Evolutionary conservation across 192 early-diverging fungal genomes (phyloP), one percentile per base, ranked within the genome.

Genomic region (Rhizophagus sp.): DNA sequence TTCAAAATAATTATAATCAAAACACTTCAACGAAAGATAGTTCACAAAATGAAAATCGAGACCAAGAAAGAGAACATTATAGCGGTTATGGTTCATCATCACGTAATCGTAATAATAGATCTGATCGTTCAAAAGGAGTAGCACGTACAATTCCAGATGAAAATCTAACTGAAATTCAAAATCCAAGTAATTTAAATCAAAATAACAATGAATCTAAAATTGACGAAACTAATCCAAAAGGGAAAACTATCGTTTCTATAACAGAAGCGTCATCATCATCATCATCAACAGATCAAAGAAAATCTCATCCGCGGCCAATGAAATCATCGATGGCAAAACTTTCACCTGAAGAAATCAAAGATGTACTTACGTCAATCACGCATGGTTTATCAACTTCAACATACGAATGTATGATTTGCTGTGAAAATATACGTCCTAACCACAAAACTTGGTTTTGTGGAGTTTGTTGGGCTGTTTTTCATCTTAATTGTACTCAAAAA

Each of bases 391-490:
- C 83, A 24, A 90, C 84, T 44, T 88, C 90, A 15, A 85, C 90
- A 0, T 97, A 97, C 85, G 96, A 99, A 80, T 99, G 97, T 87
- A 96, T 98, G 96, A 92, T 99, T 11, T 99, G 97, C 86, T 97
- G 93, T 88, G 97, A 99, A 86, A 84, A 85, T 24, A 88, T 99
- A 68, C 86, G 89, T 63, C 87, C 84, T 13, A 87, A 87, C 8
- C 89, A 97, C 82, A 85, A 85, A 39, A 90, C 91, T 10, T 99
- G 97, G 97, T 90, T 88, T 63, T 99, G 97, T 87, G 85, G 90
- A 81, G 84, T 84, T 63, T 97, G 96, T 87, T 97, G 90, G 91
- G 95, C 94, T 15, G 90, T 96, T 3, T 98, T 97, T 82, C 97
- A 99, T 82, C 83, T 97, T 8, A 88, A 92, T 22, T 98, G 97